These are phyloP conservation scores for Achaetomiella virescens DNA, from an alignment of 495 filamentous ascomycete genomes.

Conservation along the genomic window DNA sequence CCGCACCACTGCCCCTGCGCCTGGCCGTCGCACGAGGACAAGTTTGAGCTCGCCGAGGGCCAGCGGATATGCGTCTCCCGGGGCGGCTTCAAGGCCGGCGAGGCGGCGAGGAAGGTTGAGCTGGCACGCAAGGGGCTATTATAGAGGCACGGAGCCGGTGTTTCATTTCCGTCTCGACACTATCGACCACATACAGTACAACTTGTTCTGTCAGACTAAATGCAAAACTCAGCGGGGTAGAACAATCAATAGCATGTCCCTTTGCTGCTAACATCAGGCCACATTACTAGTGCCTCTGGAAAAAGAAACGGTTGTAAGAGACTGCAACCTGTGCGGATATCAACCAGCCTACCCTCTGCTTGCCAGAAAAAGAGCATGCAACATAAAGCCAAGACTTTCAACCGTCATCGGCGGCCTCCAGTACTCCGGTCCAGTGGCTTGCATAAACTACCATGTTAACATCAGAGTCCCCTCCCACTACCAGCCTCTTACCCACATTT, in stretches of 20 bases:
- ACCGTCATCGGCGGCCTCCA: neutral
- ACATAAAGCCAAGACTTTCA: neutral
- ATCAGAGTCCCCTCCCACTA: neutral
- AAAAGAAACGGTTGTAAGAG: neutral
- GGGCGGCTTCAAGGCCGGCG: constrained; percentile 70
- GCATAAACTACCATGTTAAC: too few relatives aligned
- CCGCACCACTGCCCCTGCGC: constrained; percentile 92
- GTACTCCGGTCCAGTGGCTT: too few relatives aligned
- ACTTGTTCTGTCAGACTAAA: neutral
- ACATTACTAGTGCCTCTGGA: neutral
- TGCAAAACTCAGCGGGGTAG: neutral
- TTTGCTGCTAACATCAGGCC: neutral
- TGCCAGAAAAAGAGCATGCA: neutral
- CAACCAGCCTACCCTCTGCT: neutral
- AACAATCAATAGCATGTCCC: neutral
- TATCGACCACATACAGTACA: neutral
- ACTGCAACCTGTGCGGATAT: too few relatives aligned
- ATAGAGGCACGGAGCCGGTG: constrained; percentile 38
- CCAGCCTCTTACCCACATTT: neutral
- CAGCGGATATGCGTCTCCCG: constrained; percentile 73
- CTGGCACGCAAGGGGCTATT: constrained; percentile 77
- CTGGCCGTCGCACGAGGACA: constrained; percentile 75
- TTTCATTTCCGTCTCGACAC: neutral
- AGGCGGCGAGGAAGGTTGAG: constrained; percentile 72
- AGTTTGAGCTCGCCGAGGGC: constrained; percentile 79